Conservation (phyloP, 192 early-diverging fungal species). For the Linnemannia schmuckeri region DNA sequence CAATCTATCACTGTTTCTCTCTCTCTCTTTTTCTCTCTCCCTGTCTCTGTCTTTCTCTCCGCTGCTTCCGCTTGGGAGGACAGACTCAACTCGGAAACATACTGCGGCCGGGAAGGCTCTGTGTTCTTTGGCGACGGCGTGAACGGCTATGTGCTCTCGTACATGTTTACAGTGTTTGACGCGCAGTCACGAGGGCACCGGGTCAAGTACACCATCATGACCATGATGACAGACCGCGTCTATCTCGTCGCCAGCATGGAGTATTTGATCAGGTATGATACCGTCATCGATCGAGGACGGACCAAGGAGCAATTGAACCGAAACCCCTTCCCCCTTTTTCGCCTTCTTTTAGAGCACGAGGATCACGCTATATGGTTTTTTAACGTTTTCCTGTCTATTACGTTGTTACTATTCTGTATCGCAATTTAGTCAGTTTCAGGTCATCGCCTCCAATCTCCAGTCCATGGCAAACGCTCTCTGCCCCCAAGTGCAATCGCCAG, state of each 20-base stretch:
- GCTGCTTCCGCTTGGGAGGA: background rate
- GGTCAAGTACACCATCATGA: conserved; percentile 71
- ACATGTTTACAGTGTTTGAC: conserved; percentile 78
- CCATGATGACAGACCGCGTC: conserved; percentile 74
- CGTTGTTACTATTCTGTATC: background rate
- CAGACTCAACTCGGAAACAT: conserved; percentile 75
- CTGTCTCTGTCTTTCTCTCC: background rate
- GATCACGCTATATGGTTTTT: background rate
- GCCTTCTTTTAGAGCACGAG: background rate
- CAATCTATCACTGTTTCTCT: background rate
- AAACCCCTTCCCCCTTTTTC: background rate
- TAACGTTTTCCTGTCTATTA: background rate
- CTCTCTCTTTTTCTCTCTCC: background rate
- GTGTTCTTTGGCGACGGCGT: conserved; percentile 78
- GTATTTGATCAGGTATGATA: conserved; percentile 70
- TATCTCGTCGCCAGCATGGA: conserved; percentile 78
- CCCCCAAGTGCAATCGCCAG: conserved; percentile 44
- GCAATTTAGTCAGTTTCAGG: conserved; percentile 65
- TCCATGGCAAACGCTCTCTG: conserved; percentile 49
- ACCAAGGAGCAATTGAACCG: background rate
- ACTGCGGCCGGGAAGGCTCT: conserved; percentile 73
- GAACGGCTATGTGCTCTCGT: conserved; percentile 77
- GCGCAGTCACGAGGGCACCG: conserved; percentile 73
- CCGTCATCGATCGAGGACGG: background rate
- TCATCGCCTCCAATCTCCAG: conserved; percentile 64